Percentiles rank a stretch among this genome's conserved stretches.
These are phyloP conservation scores for Xylariaceae sp. DNA, from an alignment of 2,329 filamentous ascomycete genomes.

Conservation along the genomic window DNA sequence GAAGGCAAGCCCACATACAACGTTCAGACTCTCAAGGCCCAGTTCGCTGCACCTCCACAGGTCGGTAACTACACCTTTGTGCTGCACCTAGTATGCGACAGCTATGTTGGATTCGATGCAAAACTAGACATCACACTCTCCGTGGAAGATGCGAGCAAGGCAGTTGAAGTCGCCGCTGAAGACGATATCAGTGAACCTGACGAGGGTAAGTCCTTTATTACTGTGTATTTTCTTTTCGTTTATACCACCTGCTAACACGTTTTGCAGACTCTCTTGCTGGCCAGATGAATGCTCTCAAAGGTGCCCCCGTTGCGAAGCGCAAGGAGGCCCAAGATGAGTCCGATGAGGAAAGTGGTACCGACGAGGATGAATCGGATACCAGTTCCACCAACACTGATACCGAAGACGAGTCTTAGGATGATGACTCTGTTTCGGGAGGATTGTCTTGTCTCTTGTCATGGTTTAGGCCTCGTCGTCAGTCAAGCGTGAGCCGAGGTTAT, in stretches of 20 bases:
- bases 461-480: too few relatives aligned
- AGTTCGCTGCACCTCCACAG: conserved; percentile 91
- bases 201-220: conserved; percentile 64
- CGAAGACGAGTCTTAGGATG: conserved; percentile 50
- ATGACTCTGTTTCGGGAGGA: not conserved
- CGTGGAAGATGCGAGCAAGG: conserved; percentile 85
- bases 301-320: conserved; percentile 53
- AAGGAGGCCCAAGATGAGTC: conserved; percentile 52
- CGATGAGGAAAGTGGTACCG: conserved; percentile 79
- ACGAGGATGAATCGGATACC: conserved; percentile 63
- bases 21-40: conserved; percentile 93
- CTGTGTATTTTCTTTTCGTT: not conserved
- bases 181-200: conserved; percentile 98
- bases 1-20: conserved; percentile 85
- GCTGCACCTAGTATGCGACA: conserved; percentile 90
- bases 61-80: conserved; percentile 91
- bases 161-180: conserved; percentile 71
- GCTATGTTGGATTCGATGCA: conserved; percentile 89
- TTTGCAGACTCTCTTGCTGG: conserved; percentile 56
- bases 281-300: conserved; percentile 84
- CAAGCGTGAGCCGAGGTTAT: not conserved
- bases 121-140: conserved; percentile 85
- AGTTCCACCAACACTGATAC: conserved; percentile 66
- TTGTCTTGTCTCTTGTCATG: too few relatives aligned
- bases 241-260: conserved; percentile 23